Base-by-base conservation (phyloP, 169 alveolate species). In the Cryptosporidium felis region DNA sequence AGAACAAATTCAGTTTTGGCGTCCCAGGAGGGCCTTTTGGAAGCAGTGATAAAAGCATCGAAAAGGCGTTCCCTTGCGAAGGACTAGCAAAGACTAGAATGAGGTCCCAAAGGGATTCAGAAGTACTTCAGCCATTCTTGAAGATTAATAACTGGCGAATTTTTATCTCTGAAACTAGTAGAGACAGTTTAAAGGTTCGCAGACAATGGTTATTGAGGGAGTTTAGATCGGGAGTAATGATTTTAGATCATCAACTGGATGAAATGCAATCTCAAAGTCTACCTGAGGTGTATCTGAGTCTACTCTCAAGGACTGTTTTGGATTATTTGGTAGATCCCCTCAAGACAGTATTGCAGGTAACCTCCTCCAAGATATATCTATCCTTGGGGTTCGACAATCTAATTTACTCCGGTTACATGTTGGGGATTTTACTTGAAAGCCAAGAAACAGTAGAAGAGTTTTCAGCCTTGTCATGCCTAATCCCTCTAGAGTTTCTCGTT, bases 341-440 rank as follows among this genome's bases (percentile, higher is more conserved):
- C 18, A 74, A 53, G n/a, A 74, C 85, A 18, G 12, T 16, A 5
- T 3, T 53, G 21, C 51, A 42, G 12, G 38, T 74, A 18, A 53
- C 85, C 4, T 44, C 34, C 9, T 53, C 51, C n/a, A 38, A 12
- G 4, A 40, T 74, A 4, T 8, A 26, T 18, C 61, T 74, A 12
- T 51, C 74, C 12, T 32, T 74, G 32, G 85, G 85, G 10, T 74
- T 49, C 56, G 85, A 74, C 56, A 74, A 74, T 49, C 46, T 74
- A 34, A 53, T 74, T 16, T 74, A 74, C 56, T 74, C 85, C 10
- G 85, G 85, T 10, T 74, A 74, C 16, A 21, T 74, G 53, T 34
- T 74, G 10, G 61, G 61, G 28, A 49, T 74, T 0, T 10, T 74
- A 23, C 42, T 21, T n/a, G 41, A 74, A 14, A 53, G 42, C 41